Evolutionary conservation across 768 basidiomycete species (phyloP).

Genomic region (Psilocybe azurescens): DNA sequence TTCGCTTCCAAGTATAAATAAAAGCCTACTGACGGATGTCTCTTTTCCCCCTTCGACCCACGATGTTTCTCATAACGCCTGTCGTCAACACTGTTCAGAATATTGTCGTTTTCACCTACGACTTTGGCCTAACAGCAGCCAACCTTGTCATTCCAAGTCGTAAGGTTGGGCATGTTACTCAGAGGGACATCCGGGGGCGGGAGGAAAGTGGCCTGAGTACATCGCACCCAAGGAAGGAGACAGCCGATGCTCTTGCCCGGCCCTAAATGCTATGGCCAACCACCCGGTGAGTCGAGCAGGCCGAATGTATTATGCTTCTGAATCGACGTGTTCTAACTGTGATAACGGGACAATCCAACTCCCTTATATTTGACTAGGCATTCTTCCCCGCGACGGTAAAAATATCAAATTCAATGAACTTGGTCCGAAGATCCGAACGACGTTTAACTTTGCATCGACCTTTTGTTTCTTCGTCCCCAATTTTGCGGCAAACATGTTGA

Average conservation of each 20-base stretch:
- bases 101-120: constrained; percentile 50
- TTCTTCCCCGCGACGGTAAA: constrained; percentile 67
- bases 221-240: constrained; percentile 61
- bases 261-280: constrained; percentile 82
- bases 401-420: constrained; percentile 68
- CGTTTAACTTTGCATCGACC: constrained; percentile 73
- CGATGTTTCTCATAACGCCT: constrained; percentile 39
- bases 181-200: constrained; percentile 57
- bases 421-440: constrained; percentile 45
- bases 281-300: constrained; percentile 60
- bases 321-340: constrained; percentile 26
- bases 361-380: constrained; percentile 43
- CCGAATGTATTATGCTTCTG: constrained; percentile 24
- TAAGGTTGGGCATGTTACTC: constrained; percentile 59
- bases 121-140: constrained; percentile 51
- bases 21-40: background rate
- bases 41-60: constrained; percentile 12
- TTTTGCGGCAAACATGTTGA: constrained; percentile 60
- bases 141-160: constrained; percentile 58
- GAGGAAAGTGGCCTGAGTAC: constrained; percentile 74
- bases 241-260: constrained; percentile 77
- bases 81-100: constrained; percentile 32
- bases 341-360: background rate
- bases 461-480: constrained; percentile 74
- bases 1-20: constrained; percentile 20